Evolutionary conservation across 495 filamentous ascomycete genomes (phyloP).

Genomic region (Penicillium nucicola): DNA sequence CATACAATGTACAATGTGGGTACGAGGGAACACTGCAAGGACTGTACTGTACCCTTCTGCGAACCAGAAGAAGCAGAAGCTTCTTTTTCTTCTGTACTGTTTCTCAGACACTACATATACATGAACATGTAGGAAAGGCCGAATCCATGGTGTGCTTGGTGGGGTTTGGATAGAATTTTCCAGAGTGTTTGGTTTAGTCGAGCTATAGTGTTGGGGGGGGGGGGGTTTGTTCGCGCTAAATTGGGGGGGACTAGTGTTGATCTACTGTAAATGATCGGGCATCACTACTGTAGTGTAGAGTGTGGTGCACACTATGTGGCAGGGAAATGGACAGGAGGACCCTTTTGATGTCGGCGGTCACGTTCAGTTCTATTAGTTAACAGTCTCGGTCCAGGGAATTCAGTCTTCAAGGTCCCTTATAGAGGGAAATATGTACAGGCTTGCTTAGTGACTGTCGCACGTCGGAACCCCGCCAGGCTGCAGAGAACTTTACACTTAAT

Average conservation of each 20-base stretch:
- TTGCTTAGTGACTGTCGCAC: not conserved
- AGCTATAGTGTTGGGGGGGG: no score
- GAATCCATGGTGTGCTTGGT: not conserved
- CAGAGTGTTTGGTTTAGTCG: not conserved
- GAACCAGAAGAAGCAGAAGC: no score
- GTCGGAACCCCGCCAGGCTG: no score
- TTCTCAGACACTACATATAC: not conserved
- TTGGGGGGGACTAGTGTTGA: constrained; percentile 10
- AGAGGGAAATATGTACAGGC: not conserved
- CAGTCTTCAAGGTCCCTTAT: not conserved
- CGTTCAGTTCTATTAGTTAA: no score
- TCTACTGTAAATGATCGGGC: no score
- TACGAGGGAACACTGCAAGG: not conserved
- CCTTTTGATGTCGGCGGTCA: no score
- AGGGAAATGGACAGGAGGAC: no score
- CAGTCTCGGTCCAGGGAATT: no score
- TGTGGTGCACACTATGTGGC: not conserved
- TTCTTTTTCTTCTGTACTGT: not conserved
- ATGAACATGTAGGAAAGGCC: no score
- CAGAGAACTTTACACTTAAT: no score
- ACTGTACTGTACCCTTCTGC: no score
- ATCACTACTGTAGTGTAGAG: no score
- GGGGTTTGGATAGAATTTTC: not conserved
- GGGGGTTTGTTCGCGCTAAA: constrained; percentile 18
- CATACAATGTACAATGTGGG: not conserved